A percentile compares a stretch with the other conserved stretches of the same genome.
Evolutionary conservation across 345 rosid genomes (phyloP).

Genomic region (Pistacia atlantica): DNA sequence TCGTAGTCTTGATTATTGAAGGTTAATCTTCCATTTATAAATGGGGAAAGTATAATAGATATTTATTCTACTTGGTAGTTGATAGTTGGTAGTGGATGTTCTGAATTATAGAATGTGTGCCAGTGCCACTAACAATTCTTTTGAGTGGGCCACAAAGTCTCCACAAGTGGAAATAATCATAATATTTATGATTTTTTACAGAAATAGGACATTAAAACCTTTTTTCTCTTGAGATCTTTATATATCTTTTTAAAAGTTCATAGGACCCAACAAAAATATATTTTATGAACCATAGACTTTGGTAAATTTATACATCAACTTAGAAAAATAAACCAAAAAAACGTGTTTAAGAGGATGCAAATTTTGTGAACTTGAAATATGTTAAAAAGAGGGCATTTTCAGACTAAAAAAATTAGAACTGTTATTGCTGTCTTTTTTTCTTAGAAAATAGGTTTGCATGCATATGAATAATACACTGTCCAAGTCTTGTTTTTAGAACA

Average conservation of each 20-base stretch:
- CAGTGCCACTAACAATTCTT: background rate
- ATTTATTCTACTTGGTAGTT: background rate
- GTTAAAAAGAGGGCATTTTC: no score
- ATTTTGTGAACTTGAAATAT: no score
- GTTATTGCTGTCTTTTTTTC: no score
- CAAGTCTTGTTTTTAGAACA: background rate
- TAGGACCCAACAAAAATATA: background rate
- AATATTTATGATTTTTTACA: background rate
- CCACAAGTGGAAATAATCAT: background rate
- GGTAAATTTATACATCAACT: no score
- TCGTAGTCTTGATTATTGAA: background rate
- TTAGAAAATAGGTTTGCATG: no score
- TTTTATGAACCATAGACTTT: background rate
- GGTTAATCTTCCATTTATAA: background rate
- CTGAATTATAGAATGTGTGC: background rate
- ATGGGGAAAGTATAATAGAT: background rate
- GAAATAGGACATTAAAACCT: no score
- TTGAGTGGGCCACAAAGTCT: background rate
- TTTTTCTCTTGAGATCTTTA: no score
- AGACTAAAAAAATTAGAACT: no score
- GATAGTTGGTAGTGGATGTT: background rate
- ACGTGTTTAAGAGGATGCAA: no score
- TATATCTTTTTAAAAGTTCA: no score
- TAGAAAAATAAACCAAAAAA: no score
- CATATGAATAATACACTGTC: no score